A percentile compares a stretch with the other conserved stretches of the same genome.
phyloP scores from a whole-genome alignment of 768 basidiomycete genomes.

The Cytidiella melzeri region DNA sequence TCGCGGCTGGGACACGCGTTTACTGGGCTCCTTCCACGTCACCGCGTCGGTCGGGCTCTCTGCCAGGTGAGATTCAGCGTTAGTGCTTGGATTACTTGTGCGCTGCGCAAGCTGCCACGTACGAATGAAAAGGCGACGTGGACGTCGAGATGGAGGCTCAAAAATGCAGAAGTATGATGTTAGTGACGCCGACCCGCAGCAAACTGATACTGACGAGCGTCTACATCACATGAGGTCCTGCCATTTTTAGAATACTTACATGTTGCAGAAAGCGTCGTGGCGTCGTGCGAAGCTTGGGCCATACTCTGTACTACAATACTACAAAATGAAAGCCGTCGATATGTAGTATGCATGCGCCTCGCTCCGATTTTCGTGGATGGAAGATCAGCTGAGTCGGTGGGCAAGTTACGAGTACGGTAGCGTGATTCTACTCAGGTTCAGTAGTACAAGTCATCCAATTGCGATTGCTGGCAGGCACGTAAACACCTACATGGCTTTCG shows the following conservation, averaged over 20 bases:
- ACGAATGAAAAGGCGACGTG: constrained; percentile 4
- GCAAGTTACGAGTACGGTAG: no score
- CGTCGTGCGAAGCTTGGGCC: no score
- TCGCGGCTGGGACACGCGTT: constrained; percentile 7
- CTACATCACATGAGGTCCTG: not conserved
- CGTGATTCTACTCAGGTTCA: no score
- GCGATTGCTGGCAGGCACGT: no score
- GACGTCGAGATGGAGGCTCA: not conserved
- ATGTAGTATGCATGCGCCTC: no score
- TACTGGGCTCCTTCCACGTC: constrained; percentile 12
- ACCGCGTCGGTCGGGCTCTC: constrained; percentile 4
- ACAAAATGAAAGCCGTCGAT: no score
- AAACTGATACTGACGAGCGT: not conserved
- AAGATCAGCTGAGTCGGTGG: no score
- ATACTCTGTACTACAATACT: no score
- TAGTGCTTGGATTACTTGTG: no score
- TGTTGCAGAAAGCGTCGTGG: not conserved
- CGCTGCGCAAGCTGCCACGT: not conserved
- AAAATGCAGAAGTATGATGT: not conserved
- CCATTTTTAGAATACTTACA: not conserved
- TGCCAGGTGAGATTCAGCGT: not conserved
- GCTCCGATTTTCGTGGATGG: no score
- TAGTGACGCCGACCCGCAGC: not conserved
- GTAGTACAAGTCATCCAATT: no score
- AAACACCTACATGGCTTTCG: no score